A percentile compares a stretch with the other conserved stretches of the same genome.
Conservation (phyloP, 305 asterid genomes). For the Plantago coronopus region DNA sequence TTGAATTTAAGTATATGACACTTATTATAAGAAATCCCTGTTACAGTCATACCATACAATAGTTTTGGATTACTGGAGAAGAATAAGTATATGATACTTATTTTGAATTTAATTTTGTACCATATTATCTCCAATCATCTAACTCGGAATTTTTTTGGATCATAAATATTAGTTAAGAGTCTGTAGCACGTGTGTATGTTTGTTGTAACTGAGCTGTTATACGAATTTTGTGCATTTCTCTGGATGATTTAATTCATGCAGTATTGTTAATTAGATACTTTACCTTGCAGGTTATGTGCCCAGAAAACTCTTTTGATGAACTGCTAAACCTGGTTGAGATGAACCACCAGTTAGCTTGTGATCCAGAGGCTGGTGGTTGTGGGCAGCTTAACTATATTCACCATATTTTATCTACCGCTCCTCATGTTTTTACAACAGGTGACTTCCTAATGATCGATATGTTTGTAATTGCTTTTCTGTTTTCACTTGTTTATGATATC, state of each 20-base stretch:
- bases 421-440: conserved; percentile 92
- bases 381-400: conserved; percentile 77
- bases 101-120: too few relatives aligned
- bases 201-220: neutral
- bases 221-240: conserved; percentile 6
- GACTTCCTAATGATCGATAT: neutral
- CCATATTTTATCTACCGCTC: conserved; percentile 70
- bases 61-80: too few relatives aligned
- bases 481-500: neutral
- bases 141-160: too few relatives aligned
- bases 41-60: too few relatives aligned
- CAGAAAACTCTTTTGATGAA: conserved; percentile 77
- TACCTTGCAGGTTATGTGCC: conserved; percentile 58
- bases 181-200: neutral
- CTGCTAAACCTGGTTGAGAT: conserved; percentile 78
- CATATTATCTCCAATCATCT: too few relatives aligned
- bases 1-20: too few relatives aligned
- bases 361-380: conserved; percentile 79
- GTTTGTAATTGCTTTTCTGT: neutral
- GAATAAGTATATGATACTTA: too few relatives aligned
- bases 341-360: conserved; percentile 91
- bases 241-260: conserved; percentile 15
- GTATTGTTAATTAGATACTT: conserved; percentile 15
- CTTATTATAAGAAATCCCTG: too few relatives aligned
- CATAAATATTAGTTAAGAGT: too few relatives aligned